Evolutionary conservation across 1,284 basidiomycete species (phyloP).

Genomic region (Sanghuangporus sanghuang): DNA sequence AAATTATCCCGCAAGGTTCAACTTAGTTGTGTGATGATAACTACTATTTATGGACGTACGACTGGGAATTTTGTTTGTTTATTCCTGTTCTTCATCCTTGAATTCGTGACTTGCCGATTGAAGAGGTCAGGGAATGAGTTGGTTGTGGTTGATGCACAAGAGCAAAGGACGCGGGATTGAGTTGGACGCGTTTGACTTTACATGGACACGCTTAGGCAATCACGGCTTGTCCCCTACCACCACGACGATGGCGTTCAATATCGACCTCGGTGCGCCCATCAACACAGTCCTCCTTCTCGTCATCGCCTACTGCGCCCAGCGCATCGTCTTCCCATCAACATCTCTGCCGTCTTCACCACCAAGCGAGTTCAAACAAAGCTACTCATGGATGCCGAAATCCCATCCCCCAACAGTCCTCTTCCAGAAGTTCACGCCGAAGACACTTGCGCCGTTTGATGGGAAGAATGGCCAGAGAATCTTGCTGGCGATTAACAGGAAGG

Average conservation of each 20-base stretch:
- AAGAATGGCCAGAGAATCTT: conserved; percentile 68
- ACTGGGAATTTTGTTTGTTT: conserved; percentile 84
- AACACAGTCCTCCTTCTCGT: conserved; percentile 74
- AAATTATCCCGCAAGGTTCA: background rate
- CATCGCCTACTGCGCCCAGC: conserved; percentile 72
- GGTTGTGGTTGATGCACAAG: background rate
- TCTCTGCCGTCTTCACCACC: conserved; percentile 40
- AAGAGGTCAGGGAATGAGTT: background rate
- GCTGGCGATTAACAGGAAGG: conserved; percentile 81
- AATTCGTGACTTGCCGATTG: background rate
- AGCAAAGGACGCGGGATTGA: background rate
- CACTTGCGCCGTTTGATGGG: conserved; percentile 67
- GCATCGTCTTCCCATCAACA: conserved; percentile 64
- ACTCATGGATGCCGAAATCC: conserved; percentile 81
- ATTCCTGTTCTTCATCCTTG: conserved; percentile 76
- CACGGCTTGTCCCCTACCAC: background rate
- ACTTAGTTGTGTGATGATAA: background rate
- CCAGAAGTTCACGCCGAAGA: conserved; percentile 72
- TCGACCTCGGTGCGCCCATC: conserved; percentile 60
- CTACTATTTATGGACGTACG: conserved; percentile 34
- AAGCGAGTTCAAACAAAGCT: conserved; percentile 68
- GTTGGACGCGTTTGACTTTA: background rate
- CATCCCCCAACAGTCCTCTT: conserved; percentile 76
- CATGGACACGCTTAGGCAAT: background rate
- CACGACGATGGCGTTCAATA: conserved; percentile 14